phyloP scores from a whole-genome alignment of 768 basidiomycete species.

The Suillus brevipes region DNA sequence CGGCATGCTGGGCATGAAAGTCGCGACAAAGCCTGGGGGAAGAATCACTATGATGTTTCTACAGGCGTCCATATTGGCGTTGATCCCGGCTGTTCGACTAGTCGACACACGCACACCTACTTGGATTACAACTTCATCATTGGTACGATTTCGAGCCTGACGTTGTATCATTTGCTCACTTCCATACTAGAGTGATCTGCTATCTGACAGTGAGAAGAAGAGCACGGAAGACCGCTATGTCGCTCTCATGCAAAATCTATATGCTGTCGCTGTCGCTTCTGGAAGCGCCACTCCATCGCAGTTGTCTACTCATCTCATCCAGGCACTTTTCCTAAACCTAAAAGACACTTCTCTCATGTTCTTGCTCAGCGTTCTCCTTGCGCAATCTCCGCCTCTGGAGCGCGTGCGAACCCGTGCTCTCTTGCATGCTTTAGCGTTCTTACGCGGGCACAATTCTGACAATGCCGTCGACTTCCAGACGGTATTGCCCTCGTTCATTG shows the following conservation, averaged over 20 bases:
- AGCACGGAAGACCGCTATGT: conserved; percentile 46
- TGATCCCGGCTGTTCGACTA: conserved; percentile 49
- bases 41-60: conserved; percentile 54
- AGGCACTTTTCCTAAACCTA: conserved; percentile 64
- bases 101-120: conserved; percentile 38
- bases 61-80: conserved; percentile 55
- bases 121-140: conserved; percentile 48
- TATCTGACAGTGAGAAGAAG: conserved; percentile 14
- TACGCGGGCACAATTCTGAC: conserved; percentile 65
- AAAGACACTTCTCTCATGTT: conserved; percentile 75
- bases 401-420: conserved; percentile 57
- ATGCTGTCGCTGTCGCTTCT: conserved; percentile 63
- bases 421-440: conserved; percentile 75
- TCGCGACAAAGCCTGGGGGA: conserved; percentile 62
- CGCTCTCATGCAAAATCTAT: conserved; percentile 62
- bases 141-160: conserved; percentile 31
- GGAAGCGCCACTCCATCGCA: conserved; percentile 38
- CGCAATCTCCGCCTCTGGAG: conserved; percentile 27
- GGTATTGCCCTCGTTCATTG: conserved; percentile 67
- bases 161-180: neutral
- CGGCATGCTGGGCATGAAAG: conserved; percentile 44
- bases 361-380: conserved; percentile 72
- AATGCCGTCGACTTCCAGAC: conserved; percentile 77
- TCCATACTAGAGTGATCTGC: conserved; percentile 19
- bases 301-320: conserved; percentile 59